Evolutionary conservation across 2,329 filamentous ascomycete genomes (phyloP).

Genomic region (Phoma sp.): DNA sequence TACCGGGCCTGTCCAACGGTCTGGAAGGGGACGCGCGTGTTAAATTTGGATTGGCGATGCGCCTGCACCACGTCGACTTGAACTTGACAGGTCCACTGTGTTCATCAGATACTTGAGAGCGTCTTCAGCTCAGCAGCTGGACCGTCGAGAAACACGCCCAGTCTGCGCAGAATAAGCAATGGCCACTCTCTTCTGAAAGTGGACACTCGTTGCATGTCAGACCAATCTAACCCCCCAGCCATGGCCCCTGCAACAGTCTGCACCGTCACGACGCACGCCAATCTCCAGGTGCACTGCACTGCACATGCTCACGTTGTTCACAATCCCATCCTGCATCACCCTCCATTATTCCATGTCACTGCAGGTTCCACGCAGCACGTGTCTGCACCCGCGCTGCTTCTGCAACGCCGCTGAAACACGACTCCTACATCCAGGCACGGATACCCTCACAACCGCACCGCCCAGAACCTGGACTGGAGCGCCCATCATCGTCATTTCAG

Average conservation of each 20-base stretch:
- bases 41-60: conserved; percentile 8
- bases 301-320: background rate
- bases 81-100: background rate
- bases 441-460: conserved; percentile 22
- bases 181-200: background rate
- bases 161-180: background rate
- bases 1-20: background rate
- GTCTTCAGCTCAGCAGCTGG: background rate
- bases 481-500: background rate
- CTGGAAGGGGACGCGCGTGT: conserved; percentile 9
- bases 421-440: conserved; percentile 27
- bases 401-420: conserved; percentile 45
- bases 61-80: conserved; percentile 3
- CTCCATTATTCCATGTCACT: background rate
- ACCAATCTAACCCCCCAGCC: background rate
- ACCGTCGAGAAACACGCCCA: background rate
- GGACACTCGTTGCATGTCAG: background rate
- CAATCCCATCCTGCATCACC: background rate
- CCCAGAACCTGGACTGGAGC: conserved; percentile 15
- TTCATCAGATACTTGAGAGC: background rate
- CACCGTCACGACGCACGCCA: background rate
- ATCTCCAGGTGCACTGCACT: background rate
- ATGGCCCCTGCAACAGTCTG: background rate
- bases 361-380: conserved; percentile 8
- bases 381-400: conserved; percentile 5